Conservation (phyloP, 225 moss, liverwort and hornwort genomes). For the Straminergon stramineum region DNA sequence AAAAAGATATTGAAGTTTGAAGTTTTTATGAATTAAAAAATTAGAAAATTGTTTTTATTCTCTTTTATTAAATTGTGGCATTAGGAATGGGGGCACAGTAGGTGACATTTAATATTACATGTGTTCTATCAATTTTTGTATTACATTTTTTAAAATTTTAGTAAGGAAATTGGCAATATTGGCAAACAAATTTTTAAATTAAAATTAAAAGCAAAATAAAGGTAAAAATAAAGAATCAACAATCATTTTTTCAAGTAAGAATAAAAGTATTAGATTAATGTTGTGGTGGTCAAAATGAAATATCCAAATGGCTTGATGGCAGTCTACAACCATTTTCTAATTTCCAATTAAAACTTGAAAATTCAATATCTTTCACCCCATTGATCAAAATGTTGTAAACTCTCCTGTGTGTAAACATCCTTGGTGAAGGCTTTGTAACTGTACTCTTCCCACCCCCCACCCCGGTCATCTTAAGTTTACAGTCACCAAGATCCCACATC, state of each 20-base stretch:
- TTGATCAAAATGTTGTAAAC: rapidly evolving
- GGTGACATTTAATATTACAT: too few relatives aligned
- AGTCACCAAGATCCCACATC: rapidly evolving
- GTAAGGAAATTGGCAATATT: background rate
- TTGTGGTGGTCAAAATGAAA: rapidly evolving
- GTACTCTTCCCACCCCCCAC: rapidly evolving
- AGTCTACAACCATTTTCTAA: background rate
- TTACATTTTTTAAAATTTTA: too few relatives aligned
- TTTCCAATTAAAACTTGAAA: background rate
- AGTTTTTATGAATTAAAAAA: too few relatives aligned
- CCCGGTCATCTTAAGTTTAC: rapidly evolving
- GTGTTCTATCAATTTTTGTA: too few relatives aligned
- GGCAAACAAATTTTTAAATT: too few relatives aligned
- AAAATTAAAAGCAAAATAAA: too few relatives aligned
- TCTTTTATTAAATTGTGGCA: too few relatives aligned
- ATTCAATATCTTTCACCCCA: background rate
- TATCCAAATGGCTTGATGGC: rapidly evolving
- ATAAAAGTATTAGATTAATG: background rate
- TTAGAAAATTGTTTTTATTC: too few relatives aligned
- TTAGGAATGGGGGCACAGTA: too few relatives aligned
- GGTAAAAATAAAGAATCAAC: rapidly evolving
- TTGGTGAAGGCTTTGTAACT: rapidly evolving
- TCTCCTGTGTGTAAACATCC: rapidly evolving
- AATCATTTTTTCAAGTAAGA: background rate
- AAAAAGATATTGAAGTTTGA: too few relatives aligned